Percentiles rank a stretch among this genome's conserved stretches.
Evolutionary conservation across 192 early-diverging fungal species (phyloP).

Genomic region (Linnemannia elongata): DNA sequence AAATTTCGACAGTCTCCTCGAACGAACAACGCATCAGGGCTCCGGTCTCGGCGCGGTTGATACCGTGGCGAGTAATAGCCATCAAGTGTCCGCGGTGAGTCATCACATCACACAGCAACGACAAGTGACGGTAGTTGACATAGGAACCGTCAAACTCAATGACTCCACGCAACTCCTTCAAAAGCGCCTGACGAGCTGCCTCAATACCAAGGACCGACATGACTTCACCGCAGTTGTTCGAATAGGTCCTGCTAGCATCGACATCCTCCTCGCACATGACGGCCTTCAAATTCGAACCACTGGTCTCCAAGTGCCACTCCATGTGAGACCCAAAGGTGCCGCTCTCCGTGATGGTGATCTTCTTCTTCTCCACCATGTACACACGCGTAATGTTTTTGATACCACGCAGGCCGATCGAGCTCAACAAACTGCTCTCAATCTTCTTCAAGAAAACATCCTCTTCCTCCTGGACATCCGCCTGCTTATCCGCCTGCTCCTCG

Average conservation of each 20-base stretch:
- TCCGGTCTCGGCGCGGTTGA: conserved; percentile 95
- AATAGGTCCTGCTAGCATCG: conserved; percentile 83
- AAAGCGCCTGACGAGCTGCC: conserved; percentile 90
- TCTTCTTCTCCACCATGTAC: conserved; percentile 78
- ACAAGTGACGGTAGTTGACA: conserved; percentile 98
- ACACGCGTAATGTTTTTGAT: conserved; percentile 88
- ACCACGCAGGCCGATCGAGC: conserved; percentile 89
- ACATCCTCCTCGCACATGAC: conserved; percentile 91
- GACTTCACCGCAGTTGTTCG: conserved; percentile 95
- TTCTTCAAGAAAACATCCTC: conserved; percentile 93
- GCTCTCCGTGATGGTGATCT: conserved; percentile 62
- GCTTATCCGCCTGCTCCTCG: conserved; percentile 72
- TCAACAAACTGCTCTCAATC: conserved; percentile 90
- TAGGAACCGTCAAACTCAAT: conserved; percentile 97
- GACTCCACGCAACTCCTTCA: conserved; percentile 92
- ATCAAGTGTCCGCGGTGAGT: conserved; percentile 92
- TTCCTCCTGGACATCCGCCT: conserved; percentile 72
- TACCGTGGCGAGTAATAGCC: conserved; percentile 98
- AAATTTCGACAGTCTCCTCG: conserved; percentile 98
- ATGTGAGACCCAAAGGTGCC: conserved; percentile 75
- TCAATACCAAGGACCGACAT: conserved; percentile 96
- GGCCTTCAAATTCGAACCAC: conserved; percentile 91
- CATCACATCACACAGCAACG: conserved; percentile 97
- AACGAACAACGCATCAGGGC: conserved; percentile 96
- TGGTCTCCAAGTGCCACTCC: conserved; percentile 91